phyloP scores from a whole-genome alignment of 2,329 filamentous ascomycete species.

The Orbilia ellipsospora region DNA sequence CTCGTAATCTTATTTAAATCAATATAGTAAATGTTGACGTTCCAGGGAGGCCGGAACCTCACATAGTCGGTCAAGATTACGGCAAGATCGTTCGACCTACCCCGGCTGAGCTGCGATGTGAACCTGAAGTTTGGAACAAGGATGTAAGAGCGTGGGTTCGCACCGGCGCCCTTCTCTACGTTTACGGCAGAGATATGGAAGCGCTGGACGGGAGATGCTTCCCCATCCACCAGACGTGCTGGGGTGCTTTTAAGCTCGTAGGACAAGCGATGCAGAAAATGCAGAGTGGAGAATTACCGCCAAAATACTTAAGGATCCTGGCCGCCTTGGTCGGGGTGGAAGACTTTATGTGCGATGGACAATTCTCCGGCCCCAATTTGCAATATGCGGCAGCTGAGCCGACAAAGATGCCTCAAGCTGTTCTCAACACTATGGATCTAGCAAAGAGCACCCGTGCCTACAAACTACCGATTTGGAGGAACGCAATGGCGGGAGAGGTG shows the following conservation, averaged over 20 bases:
- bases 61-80: background rate
- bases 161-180: conserved; percentile 16
- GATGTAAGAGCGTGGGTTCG: background rate
- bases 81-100: background rate
- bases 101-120: background rate
- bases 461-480: background rate
- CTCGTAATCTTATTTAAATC: background rate
- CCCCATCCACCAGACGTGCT: conserved; percentile 11
- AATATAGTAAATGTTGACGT: conserved; percentile 8
- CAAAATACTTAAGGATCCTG: no score
- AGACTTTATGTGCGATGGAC: no score
- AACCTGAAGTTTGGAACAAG: conserved; percentile 8
- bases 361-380: no score
- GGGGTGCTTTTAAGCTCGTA: background rate
- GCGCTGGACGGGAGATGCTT: conserved; percentile 28
- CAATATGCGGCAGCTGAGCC: no score
- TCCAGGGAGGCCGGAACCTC: background rate
- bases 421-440: no score
- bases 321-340: no score
- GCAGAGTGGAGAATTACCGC: background rate
- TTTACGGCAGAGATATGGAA: background rate
- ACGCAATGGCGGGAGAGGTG: background rate
- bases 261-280: background rate
- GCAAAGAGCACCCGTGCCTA: background rate
- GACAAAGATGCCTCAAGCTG: no score